These are phyloP conservation scores for Limnanthes douglasii DNA, from an alignment of 345 rosid genomes.

Conservation along the genomic window DNA sequence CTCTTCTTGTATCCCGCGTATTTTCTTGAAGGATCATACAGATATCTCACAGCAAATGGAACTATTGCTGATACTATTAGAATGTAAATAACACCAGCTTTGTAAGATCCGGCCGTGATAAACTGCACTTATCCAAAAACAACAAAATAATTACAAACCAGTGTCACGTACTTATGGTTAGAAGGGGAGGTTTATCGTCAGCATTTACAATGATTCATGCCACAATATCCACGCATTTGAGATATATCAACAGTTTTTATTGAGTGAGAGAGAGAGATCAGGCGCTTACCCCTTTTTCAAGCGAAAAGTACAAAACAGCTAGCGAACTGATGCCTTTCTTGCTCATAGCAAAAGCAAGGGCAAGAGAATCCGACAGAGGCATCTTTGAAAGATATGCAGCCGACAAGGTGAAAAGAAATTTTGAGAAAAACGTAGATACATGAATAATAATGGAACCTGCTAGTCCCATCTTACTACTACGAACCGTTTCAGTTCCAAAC, in stretches of 20 bases:
- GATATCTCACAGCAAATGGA: conserved; percentile 22
- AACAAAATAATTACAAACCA: no score
- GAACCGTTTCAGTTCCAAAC: background rate
- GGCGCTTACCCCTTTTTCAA: conserved; percentile 1
- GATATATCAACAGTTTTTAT: no score
- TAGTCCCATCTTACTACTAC: no score
- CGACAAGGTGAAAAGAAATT: conserved; percentile 4
- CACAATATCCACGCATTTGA: no score
- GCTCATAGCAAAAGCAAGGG: conserved; percentile 12
- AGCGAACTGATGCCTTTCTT: conserved; percentile 17
- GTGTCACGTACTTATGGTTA: no score
- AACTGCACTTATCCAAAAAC: conserved; percentile 6
- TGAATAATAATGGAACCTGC: background rate
- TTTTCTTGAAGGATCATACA: conserved; percentile 37
- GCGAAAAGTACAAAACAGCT: conserved; percentile 9
- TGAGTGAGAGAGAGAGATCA: no score
- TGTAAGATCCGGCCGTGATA: background rate
- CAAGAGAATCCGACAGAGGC: conserved; percentile 12
- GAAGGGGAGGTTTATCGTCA: no score
- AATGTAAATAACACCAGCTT: no score
- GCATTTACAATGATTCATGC: no score
- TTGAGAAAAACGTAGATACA: conserved; percentile 1
- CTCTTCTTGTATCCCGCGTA: conserved; percentile 31
- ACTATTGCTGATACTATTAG: conserved; percentile 10
- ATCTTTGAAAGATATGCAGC: conserved; percentile 11